phyloP scores from a whole-genome alignment of 371 early-diverging fungal genomes.

The Syncephalastrum contaminatum region DNA sequence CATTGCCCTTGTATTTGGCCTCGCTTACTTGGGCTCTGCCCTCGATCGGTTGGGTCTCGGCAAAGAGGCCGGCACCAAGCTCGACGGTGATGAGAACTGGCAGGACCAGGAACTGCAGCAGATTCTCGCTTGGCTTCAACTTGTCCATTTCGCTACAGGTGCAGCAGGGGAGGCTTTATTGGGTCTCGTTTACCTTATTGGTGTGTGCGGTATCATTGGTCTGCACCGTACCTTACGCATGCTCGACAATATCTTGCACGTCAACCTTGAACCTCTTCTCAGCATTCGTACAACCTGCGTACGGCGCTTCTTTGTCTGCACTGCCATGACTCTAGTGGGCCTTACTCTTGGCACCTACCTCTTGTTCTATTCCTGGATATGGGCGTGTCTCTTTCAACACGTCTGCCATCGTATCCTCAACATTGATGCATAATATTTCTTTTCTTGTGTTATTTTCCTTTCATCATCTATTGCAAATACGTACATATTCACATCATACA shows the following conservation, averaged over 20 bases:
- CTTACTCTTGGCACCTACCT: conserved; percentile 34
- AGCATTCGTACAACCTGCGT: conserved; percentile 8
- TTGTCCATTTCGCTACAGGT: conserved; percentile 42
- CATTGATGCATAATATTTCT: neutral
- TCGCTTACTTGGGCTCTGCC: conserved; percentile 30
- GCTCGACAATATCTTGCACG: conserved; percentile 26
- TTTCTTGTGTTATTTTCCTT: too few relatives aligned
- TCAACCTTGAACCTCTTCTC: conserved; percentile 19
- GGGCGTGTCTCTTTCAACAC: conserved; percentile 36
- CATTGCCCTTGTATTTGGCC: conserved; percentile 33
- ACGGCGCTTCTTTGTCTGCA: conserved; percentile 4
- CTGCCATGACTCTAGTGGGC: conserved; percentile 22
- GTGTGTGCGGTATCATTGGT: conserved; percentile 35
- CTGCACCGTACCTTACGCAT: conserved; percentile 28
- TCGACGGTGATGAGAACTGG: conserved; percentile 49
- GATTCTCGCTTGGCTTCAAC: conserved; percentile 36
- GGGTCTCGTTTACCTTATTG: conserved; percentile 37
- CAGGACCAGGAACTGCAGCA: conserved; percentile 41
- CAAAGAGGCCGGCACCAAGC: conserved; percentile 33
- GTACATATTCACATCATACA: too few relatives aligned
- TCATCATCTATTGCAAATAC: too few relatives aligned
- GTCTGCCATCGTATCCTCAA: conserved; percentile 23
- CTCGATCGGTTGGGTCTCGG: conserved; percentile 37
- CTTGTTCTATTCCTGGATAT: conserved; percentile 45
- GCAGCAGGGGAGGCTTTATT: conserved; percentile 38